Percentiles rank a stretch among this genome's conserved stretches.
Conservation (phyloP, 2,329 filamentous ascomycete species). For the Fusarium decemcellulare region DNA sequence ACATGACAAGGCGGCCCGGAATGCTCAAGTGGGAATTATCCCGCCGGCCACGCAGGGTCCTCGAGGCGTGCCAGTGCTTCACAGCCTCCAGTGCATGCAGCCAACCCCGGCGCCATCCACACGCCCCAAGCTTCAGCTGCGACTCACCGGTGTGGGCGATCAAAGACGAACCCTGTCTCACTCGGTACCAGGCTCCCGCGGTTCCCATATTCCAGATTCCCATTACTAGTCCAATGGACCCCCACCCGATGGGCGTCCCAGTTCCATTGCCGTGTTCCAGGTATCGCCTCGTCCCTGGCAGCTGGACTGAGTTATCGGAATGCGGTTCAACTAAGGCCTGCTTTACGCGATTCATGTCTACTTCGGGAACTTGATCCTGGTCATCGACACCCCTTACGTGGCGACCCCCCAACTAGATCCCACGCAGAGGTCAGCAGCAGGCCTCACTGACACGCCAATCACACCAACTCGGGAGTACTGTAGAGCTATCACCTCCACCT, state of each 20-base stretch:
- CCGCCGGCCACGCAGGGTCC: conserved; percentile 20
- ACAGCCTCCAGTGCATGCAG: conserved; percentile 9
- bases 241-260: conserved; percentile 34
- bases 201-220: conserved; percentile 16
- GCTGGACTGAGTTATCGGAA: conserved; percentile 20
- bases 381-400: conserved; percentile 30
- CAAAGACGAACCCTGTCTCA: conserved; percentile 23
- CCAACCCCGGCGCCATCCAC: neutral
- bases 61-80: conserved; percentile 26
- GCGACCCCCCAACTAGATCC: conserved; percentile 24
- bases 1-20: conserved; percentile 28
- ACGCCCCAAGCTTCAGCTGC: conserved; percentile 32
- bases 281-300: conserved; percentile 35
- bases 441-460: conserved; percentile 37
- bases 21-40: conserved; percentile 30
- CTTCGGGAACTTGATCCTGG: conserved; percentile 16
- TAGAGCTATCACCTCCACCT: conserved; percentile 15
- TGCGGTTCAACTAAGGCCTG: conserved; percentile 2
- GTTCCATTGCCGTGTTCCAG: conserved; percentile 30
- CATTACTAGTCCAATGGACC: conserved; percentile 12
- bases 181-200: conserved; percentile 30
- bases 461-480: conserved; percentile 16
- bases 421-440: conserved; percentile 28
- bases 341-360: conserved; percentile 6
- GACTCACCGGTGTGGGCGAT: conserved; percentile 47